Percentiles rank a stretch among this genome's conserved stretches.
Conservation (phyloP, 164 flowering plant genomes). For the Umbilicus rupestris region DNA sequence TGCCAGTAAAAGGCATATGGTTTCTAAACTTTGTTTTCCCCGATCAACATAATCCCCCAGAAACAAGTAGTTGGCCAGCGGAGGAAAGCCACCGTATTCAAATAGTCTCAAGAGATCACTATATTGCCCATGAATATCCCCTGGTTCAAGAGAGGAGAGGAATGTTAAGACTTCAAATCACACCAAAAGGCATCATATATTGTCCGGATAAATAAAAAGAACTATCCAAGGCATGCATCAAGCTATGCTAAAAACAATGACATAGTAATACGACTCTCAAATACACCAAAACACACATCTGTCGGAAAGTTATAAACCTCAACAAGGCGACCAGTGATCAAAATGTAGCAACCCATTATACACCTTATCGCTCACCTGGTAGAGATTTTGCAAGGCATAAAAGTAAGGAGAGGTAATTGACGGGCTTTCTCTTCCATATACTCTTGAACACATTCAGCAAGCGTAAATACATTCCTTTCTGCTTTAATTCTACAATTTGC, state of each 20-base stretch:
- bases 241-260: too few relatives aligned
- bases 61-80: conserved; percentile 1
- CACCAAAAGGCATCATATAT: too few relatives aligned
- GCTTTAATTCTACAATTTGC: neutral
- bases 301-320: neutral
- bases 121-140: neutral
- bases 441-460: too few relatives aligned
- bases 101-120: neutral
- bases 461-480: neutral
- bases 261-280: neutral
- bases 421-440: too few relatives aligned
- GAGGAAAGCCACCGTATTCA: conserved; percentile 1
- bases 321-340: neutral
- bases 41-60: neutral
- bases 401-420: too few relatives aligned
- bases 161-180: neutral
- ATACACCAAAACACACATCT: neutral
- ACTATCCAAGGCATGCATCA: too few relatives aligned
- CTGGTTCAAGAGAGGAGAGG: neutral
- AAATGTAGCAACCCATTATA: neutral
- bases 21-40: neutral
- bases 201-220: too few relatives aligned
- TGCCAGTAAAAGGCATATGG: neutral
- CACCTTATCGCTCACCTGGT: too few relatives aligned
- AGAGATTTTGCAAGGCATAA: too few relatives aligned